These are phyloP conservation scores for Hyaloperonospora brassicae DNA, from an alignment of 352 stramenopile species.

Conservation along the genomic window DNA sequence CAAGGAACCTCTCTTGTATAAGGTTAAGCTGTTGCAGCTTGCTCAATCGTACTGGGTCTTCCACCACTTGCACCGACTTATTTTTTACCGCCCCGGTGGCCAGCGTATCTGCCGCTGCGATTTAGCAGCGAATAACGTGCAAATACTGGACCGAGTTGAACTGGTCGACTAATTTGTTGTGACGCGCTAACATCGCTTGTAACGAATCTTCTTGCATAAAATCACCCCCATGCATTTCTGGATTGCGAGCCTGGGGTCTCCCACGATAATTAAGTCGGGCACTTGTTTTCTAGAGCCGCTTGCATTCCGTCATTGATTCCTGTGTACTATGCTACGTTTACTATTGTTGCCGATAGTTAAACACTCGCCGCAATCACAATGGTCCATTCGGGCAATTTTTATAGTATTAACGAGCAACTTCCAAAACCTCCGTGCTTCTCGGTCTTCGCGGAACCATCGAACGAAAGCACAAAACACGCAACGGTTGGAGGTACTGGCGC, in stretches of 20 bases:
- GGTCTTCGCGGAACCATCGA: background rate
- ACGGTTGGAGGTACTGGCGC: background rate
- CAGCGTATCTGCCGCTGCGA: background rate
- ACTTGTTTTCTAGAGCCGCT: background rate
- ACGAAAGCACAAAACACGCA: background rate
- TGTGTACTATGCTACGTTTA: constrained; percentile 3
- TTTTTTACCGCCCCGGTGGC: constrained; percentile 1
- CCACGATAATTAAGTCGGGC: constrained; percentile 5
- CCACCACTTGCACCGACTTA: background rate
- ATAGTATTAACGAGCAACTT: background rate
- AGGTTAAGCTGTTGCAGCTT: too few species aligned
- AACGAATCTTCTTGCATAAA: constrained; percentile 4
- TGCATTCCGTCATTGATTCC: constrained; percentile 4
- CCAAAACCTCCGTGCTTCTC: background rate
- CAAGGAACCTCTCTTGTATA: too few species aligned
- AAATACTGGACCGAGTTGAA: background rate
- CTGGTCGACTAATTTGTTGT: background rate
- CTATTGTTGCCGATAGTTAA: background rate
- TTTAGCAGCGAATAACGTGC: background rate
- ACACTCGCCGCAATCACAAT: constrained; percentile 9
- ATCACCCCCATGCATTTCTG: constrained; percentile 9
- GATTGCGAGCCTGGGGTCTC: constrained; percentile 5
- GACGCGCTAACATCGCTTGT: background rate
- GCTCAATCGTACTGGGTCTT: too few species aligned
- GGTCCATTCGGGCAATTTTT: background rate